Evolutionary conservation across 2,329 filamentous ascomycete genomes (phyloP).

Genomic region (Microascus cirrosus): DNA sequence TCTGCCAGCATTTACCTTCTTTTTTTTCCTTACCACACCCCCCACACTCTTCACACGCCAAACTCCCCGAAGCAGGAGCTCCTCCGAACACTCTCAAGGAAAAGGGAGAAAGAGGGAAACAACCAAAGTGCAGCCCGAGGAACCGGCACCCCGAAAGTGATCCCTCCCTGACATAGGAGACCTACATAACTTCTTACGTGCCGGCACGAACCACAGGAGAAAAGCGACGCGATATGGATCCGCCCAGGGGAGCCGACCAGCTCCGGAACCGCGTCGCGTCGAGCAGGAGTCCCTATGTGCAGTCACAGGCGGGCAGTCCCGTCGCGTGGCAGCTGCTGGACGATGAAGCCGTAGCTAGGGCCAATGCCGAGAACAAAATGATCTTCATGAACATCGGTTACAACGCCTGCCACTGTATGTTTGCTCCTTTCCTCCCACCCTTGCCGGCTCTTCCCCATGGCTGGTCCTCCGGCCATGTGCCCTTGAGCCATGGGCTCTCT

Average conservation of each 20-base stretch:
- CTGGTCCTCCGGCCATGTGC: neutral
- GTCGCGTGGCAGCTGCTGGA: slow-evolving; percentile 90
- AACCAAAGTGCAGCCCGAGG: neutral
- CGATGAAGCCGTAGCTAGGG: slow-evolving; percentile 62
- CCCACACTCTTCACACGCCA: neutral
- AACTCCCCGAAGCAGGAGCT: neutral
- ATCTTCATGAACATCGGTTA: slow-evolving; percentile 94
- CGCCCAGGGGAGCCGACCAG: neutral
- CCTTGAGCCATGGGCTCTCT: neutral
- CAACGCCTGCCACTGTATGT: slow-evolving; percentile 84
- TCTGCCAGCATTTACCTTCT: slow-evolving; percentile 15
- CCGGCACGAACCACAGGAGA: neutral
- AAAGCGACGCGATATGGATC: slow-evolving; percentile 1
- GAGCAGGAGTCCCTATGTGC: slow-evolving; percentile 46
- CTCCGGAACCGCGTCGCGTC: slow-evolving; percentile 20
- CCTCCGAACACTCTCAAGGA: too few species aligned
- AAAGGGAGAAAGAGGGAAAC: neutral
- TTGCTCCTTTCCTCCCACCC: slow-evolving; percentile 4
- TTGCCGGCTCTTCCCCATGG: neutral
- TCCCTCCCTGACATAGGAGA: neutral
- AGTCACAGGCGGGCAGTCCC: slow-evolving; percentile 65
- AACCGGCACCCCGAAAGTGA: neutral
- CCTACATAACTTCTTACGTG: neutral
- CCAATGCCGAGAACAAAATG: slow-evolving; percentile 71
- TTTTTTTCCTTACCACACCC: slow-evolving; percentile 16